Evolutionary conservation across 768 basidiomycete genomes (phyloP), one percentile per base, ranked within the genome.

Genomic region (Termitomyces sp.): DNA sequence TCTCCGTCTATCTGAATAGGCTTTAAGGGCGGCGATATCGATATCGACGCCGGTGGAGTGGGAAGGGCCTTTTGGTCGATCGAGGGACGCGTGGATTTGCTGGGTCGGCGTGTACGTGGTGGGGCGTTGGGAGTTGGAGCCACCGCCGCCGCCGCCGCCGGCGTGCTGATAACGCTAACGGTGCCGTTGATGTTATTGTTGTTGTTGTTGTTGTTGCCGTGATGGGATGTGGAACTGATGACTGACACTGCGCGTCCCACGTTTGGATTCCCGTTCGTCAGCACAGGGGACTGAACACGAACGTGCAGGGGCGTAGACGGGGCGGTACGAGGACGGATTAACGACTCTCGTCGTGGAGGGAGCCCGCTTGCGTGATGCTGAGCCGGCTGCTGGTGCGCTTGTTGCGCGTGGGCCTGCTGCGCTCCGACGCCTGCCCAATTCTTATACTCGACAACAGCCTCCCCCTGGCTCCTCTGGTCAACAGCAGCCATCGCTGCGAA

Each of bases 401-500:
- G 40, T 7, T 40, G 17, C 7, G n/a, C 37, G 5, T 19, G 38
- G n/a, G n/a, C n/a, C n/a, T 40, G 38, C 9, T 19, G 38, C 38
- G 0, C n/a, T 9, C 38, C 38, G 8, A 40, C 38, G 2, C 17
- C 38, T 5, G 3, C 38, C 17, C 17, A 17, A 40, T 14, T 10
- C n/a, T 10, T 37, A 35, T 14, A 35, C 15, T 37, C 3, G 5
- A 37, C 35, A 17, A 37, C 35, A 37, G 35, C 14, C 14, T 37
- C 35, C 15, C 35, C 35, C 5, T 15, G 35, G 34, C 34, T 56
- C 47, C 50, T 56, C 49, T 69, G 63, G 28, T 64, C 65, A 6
- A 63, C 54, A n/a, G 67, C 51, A 12, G 74, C 71, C 77, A 79
- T 82, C 3, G 84, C 81, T 6, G 83, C 66, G 54, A 88, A 88